These are phyloP conservation scores for Cydonia oblonga DNA, from an alignment of 331 rosid species.

Conservation along the genomic window DNA sequence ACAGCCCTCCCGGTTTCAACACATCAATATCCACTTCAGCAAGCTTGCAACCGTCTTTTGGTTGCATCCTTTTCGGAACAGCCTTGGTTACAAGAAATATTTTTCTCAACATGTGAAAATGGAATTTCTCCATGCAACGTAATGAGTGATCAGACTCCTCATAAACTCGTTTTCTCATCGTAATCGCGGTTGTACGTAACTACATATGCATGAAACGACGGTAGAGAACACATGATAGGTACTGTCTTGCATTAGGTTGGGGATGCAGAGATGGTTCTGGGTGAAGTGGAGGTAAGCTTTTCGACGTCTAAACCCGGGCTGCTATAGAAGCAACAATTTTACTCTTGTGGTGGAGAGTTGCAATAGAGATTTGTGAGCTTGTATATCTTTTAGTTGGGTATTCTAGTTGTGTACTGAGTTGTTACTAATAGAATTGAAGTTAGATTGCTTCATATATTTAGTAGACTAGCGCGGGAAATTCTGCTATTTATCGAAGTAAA, in stretches of 20 bases:
- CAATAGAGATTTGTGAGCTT: slow-evolving; percentile 9
- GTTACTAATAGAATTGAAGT: neutral
- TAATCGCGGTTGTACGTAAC: slow-evolving; percentile 14
- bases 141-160: neutral
- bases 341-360: slow-evolving; percentile 7
- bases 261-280: neutral
- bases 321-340: neutral
- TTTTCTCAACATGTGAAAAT: slow-evolving; percentile 15
- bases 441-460: neutral
- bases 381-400: slow-evolving; percentile 21
- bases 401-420: neutral
- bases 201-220: neutral
- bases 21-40: slow-evolving; percentile 40
- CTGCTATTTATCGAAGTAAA: neutral
- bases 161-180: neutral
- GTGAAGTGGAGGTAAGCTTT: neutral
- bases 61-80: slow-evolving; percentile 32
- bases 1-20: slow-evolving; percentile 36
- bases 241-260: slow-evolving; percentile 5
- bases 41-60: slow-evolving; percentile 37
- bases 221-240: neutral
- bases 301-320: neutral
- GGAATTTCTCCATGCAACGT: neutral
- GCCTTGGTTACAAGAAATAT: slow-evolving; percentile 27
- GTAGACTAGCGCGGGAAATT: neutral